Evolutionary conservation across 1,139 yeast genomes (phyloP), one percentile per base, ranked within the genome.

Genomic region (Taphrina deformans): DNA sequence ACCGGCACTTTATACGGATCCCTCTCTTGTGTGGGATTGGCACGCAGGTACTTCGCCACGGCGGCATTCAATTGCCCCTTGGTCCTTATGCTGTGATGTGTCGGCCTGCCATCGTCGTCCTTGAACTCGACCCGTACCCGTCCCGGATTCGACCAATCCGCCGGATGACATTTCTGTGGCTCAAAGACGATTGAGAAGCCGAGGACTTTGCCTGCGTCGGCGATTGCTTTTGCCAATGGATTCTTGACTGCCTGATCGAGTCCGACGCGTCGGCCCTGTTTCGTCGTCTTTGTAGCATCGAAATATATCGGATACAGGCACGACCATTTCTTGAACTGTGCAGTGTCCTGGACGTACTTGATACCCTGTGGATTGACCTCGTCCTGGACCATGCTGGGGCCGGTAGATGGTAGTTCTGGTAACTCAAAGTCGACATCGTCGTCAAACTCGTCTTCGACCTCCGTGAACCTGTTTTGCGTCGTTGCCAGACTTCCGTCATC

Each of bases 121-220:
- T 18, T 85, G 83, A 88, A 71, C 58, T 85, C 78, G 23, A 91
- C 88, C 71, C 96, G 83, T 44, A 93, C 93, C 71, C 98, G 82
- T 14, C 99, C 99, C 1, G 97, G 96, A 74, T 93, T 93, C 68
- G 98, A 96, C 82, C 88, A 93, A 77, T 93, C 99, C 75, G 91
- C 96, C 10, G 99, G 99, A 76, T 93, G 99, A 2, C 88, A 78
- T 77, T 91, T 93, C 69, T 88, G 90, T 69, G 93, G 85, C 76
- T 88, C 93, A 69, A 74, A 70, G 31, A 77, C 75, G 6, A 74
- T 70, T 53, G 75, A 75, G 55, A 75, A 70, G 79, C 78, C 72
- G 70, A 76, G 67, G 77, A 77, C 70, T 82, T 83, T 38, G 83
- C 89, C 75, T 3, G 77, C 81, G 12, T 89, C 96, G 38, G 88